These are phyloP conservation scores for Arachnomyces sp. DNA, from an alignment of 2,329 filamentous ascomycete genomes.

Conservation along the genomic window DNA sequence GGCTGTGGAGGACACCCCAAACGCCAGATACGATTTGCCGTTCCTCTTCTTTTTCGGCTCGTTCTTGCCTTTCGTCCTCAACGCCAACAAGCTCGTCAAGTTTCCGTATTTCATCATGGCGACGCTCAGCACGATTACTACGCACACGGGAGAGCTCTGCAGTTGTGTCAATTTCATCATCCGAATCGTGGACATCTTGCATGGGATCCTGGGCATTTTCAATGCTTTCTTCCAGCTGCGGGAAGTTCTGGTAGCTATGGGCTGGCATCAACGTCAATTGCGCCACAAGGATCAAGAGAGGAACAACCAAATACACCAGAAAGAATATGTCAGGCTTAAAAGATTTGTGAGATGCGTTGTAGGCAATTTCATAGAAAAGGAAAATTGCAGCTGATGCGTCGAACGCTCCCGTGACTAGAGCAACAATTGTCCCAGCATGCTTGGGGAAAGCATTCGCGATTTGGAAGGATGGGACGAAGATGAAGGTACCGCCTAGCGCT, in stretches of 20 bases:
- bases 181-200: conserved; percentile 39
- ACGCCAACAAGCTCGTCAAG: conserved; percentile 65
- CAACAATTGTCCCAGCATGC: conserved; percentile 66
- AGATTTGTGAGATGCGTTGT: conserved; percentile 44
- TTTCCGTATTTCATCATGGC: conserved; percentile 57
- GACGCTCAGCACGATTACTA: conserved; percentile 51
- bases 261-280: conserved; percentile 63
- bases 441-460: conserved; percentile 74
- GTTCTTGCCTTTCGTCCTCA: conserved; percentile 51
- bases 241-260: conserved; percentile 69
- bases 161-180: conserved; percentile 44
- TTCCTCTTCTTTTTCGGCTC: conserved; percentile 55
- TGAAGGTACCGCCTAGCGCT: conserved; percentile 69
- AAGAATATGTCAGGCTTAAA: conserved; percentile 59
- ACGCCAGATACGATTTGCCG: conserved; percentile 67
- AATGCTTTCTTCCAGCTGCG: conserved; percentile 65
- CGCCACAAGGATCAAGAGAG: conserved; percentile 54
- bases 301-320: conserved; percentile 63
- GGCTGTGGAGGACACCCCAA: conserved; percentile 75
- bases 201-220: conserved; percentile 41
- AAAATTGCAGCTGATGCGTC: conserved; percentile 75
- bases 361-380: conserved; percentile 66
- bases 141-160: conserved; percentile 41
- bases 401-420: conserved; percentile 72
- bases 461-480: conserved; percentile 75